Conservation (phyloP, 2,329 filamentous ascomycete species). For the Pseudogymnoascus sp. region DNA sequence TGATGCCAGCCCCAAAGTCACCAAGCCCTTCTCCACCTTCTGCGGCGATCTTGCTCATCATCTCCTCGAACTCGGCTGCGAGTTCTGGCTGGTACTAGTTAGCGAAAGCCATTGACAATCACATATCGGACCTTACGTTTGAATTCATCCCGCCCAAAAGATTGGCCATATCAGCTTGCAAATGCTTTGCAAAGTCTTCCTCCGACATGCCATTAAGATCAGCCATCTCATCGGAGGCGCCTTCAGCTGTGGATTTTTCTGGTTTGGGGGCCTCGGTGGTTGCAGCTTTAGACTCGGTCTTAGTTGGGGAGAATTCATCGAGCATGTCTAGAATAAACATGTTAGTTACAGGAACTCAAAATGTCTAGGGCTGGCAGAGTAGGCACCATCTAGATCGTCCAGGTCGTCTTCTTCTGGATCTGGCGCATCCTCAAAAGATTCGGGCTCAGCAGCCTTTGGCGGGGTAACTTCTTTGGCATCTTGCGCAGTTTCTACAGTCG, state of each 20-base stretch:
- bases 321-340: slow-evolving; percentile 61
- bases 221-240: slow-evolving; percentile 5
- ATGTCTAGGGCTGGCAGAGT: background rate
- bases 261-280: slow-evolving; percentile 23
- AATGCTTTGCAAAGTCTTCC: slow-evolving; percentile 71
- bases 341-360: background rate
- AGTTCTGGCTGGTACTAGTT: slow-evolving; percentile 49
- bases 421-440: slow-evolving; percentile 48
- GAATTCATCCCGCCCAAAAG: slow-evolving; percentile 64
- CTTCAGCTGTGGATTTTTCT: slow-evolving; percentile 14
- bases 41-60: slow-evolving; percentile 57
- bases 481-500: background rate
- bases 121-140: slow-evolving; percentile 35
- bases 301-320: slow-evolving; percentile 72
- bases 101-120: slow-evolving; percentile 1
- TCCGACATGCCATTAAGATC: slow-evolving; percentile 47
- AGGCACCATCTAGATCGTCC: slow-evolving; percentile 80
- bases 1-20: slow-evolving; percentile 21
- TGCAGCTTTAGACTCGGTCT: slow-evolving; percentile 41
- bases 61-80: slow-evolving; percentile 67
- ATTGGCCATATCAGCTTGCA: slow-evolving; percentile 85
- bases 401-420: slow-evolving; percentile 90
- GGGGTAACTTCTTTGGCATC: background rate
- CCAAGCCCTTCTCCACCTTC: slow-evolving; percentile 41
- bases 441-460: background rate